Evolutionary conservation across 2,329 filamentous ascomycete genomes (phyloP).

Genomic region (Westerdykella ornata): DNA sequence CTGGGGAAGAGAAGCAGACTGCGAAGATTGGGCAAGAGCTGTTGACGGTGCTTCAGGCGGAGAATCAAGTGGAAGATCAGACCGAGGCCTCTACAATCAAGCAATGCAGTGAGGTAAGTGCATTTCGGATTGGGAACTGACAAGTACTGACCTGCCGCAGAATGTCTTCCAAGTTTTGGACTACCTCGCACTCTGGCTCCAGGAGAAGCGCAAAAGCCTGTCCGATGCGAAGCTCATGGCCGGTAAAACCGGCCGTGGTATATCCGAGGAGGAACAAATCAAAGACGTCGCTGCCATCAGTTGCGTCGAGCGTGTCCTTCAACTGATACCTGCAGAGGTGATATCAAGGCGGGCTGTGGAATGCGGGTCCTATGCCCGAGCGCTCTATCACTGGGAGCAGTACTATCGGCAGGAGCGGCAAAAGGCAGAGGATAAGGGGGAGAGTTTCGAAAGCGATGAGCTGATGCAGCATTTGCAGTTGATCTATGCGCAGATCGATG

Average conservation of each 20-base stretch:
- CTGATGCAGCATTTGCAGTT: constrained; percentile 76
- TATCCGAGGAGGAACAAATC: constrained; percentile 47
- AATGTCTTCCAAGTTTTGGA: constrained; percentile 86
- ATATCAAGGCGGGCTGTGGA: constrained; percentile 81
- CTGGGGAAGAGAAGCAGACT: constrained; percentile 59
- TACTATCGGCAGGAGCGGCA: constrained; percentile 59
- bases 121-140: neutral
- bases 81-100: constrained; percentile 68
- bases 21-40: constrained; percentile 66
- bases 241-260: constrained; percentile 40
- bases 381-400: constrained; percentile 90
- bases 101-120: constrained; percentile 73
- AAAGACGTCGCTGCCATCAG: constrained; percentile 49
- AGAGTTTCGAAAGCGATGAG: constrained; percentile 50
- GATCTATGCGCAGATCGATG: constrained; percentile 95
- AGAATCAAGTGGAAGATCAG: constrained; percentile 48
- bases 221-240: constrained; percentile 37
- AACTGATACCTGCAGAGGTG: constrained; percentile 62
- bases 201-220: constrained; percentile 59
- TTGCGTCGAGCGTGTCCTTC: constrained; percentile 66
- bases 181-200: constrained; percentile 84
- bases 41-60: constrained; percentile 62
- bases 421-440: constrained; percentile 42
- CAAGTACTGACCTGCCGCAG: constrained; percentile 42
- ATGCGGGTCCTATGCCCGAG: constrained; percentile 85